Evolutionary conservation across 352 stramenopile genomes (phyloP).

Genomic region (Phytophthora constricta): DNA sequence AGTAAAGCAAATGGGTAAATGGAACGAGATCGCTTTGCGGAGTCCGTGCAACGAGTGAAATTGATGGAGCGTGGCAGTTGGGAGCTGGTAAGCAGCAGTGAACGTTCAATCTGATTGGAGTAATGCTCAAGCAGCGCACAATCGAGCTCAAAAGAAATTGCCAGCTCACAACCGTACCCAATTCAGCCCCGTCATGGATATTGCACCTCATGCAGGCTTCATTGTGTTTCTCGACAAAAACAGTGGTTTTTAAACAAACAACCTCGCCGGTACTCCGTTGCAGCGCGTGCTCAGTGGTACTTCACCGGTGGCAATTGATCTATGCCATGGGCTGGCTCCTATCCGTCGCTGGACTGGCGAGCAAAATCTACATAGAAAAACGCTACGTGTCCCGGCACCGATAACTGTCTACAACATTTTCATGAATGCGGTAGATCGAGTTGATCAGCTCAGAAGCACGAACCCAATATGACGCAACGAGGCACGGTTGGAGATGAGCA

Average conservation of each 20-base stretch:
- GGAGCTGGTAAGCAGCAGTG: constrained; percentile 1
- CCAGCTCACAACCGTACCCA: not conserved
- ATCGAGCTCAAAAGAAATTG: not conserved
- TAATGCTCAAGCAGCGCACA: constrained; percentile 1
- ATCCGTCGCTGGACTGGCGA: not conserved
- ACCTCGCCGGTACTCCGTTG: not conserved
- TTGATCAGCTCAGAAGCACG: constrained; percentile 5
- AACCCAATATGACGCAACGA: constrained; percentile 12
- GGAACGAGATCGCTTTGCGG: not conserved
- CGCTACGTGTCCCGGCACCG: not conserved
- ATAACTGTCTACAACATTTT: constrained; percentile 10
- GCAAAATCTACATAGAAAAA: not conserved
- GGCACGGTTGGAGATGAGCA: constrained; percentile 4
- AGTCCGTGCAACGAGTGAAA: not conserved
- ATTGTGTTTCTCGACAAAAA: not conserved
- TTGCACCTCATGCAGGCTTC: not conserved
- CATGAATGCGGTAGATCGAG: constrained; percentile 13
- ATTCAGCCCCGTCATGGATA: not conserved
- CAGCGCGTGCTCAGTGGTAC: not conserved
- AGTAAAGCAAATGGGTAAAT: constrained; percentile 1
- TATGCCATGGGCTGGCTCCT: not conserved
- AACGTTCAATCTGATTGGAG: not conserved
- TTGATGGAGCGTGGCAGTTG: not conserved
- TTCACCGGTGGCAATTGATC: not conserved
- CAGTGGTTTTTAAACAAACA: not conserved